Conservation (phyloP, 163 green algal genomes). For the Chlamydomonas reinhardtii region DNA sequence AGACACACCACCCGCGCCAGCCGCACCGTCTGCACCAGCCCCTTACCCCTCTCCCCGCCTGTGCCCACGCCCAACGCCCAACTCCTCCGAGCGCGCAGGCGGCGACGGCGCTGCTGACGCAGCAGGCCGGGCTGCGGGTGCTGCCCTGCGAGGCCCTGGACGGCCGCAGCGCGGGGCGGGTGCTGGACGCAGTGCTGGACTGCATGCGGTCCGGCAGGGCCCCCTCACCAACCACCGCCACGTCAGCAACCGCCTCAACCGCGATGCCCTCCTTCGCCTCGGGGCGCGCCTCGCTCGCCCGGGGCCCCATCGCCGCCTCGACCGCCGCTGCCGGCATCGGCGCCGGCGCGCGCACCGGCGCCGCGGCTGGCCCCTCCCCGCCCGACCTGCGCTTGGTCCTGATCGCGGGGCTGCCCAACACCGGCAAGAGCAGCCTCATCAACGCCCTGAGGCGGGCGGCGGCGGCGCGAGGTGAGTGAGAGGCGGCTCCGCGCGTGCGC, state of each 20-base stretch:
- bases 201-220: background rate
- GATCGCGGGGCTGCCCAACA: conserved; percentile 90
- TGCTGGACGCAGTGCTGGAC: conserved; percentile 18
- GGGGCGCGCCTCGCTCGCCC: no score
- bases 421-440: conserved; percentile 85
- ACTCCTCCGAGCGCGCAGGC: background rate
- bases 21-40: no score
- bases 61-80: background rate
- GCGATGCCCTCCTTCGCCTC: background rate
- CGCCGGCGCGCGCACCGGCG: no score
- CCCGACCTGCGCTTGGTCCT: conserved; percentile 71
- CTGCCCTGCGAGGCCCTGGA: conserved; percentile 29
- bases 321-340: no score
- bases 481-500: no score
- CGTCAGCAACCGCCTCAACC: background rate
- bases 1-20: no score
- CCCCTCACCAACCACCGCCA: no score
- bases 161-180: conserved; percentile 8
- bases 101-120: background rate
- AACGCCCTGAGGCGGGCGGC: conserved; percentile 76
- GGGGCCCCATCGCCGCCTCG: no score
- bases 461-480: conserved; percentile 22
- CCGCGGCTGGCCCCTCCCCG: no score
- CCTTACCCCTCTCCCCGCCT: background rate
- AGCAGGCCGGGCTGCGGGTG: conserved; percentile 3